A percentile compares a stretch with the other conserved stretches of the same genome.
These are phyloP conservation scores for Oxyria digyna DNA, from an alignment of 148 eudicot species.

Conservation along the genomic window DNA sequence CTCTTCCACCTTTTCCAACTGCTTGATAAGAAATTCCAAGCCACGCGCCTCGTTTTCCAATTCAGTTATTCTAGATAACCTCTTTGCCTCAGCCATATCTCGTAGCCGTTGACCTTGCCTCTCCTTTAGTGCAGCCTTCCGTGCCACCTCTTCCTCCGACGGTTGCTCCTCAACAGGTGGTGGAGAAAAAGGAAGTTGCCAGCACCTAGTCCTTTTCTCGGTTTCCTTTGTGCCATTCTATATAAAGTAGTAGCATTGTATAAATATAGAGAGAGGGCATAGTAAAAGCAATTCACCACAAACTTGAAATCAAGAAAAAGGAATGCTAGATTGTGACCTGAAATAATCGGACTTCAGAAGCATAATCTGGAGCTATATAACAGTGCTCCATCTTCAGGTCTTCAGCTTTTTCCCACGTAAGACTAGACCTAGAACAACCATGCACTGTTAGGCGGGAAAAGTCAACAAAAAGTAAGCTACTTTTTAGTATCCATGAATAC, in stretches of 20 bases:
- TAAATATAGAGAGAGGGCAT: conserved; percentile 3
- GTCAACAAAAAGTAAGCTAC: too few species aligned
- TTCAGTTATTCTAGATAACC: conserved; percentile 66
- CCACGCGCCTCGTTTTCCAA: conserved; percentile 74
- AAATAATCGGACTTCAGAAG: conserved; percentile 69
- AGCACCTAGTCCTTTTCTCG: conserved; percentile 72
- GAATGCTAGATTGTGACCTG: conserved; percentile 33
- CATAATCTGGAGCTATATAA: conserved; percentile 74
- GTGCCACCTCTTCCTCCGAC: conserved; percentile 81
- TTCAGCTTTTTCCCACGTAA: conserved; percentile 97
- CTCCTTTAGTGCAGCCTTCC: conserved; percentile 92
- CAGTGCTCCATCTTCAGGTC: conserved; percentile 98
- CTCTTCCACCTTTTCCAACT: conserved; percentile 51
- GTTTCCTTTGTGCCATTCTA: conserved; percentile 80
- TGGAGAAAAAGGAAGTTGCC: conserved; percentile 97
- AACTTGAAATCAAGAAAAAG: neutral
- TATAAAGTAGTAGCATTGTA: conserved; percentile 9
- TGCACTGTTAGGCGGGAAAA: neutral
- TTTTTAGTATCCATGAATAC: neutral
- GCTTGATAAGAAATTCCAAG: conserved; percentile 70
- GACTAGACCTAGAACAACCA: conserved; percentile 38
- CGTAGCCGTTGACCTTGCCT: conserved; percentile 82
- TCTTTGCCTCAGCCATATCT: conserved; percentile 94
- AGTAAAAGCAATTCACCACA: neutral
- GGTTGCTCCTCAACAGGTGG: conserved; percentile 74